Evolutionary conservation across 495 filamentous ascomycete genomes (phyloP).

Genomic region (Aspergillus sclerotioniger): DNA sequence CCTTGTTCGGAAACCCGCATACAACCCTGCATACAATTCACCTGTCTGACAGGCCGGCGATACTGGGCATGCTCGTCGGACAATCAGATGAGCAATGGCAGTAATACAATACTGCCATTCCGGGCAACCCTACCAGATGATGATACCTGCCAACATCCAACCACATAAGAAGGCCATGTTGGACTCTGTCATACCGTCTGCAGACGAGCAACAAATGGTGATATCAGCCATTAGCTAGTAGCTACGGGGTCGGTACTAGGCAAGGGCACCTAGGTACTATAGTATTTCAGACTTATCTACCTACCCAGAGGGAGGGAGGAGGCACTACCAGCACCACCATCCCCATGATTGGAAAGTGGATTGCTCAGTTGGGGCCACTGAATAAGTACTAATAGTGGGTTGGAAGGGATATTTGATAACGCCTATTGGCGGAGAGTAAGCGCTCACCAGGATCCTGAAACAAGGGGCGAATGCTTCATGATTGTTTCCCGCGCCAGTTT

Average conservation of each 20-base stretch:
- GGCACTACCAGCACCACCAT: not conserved
- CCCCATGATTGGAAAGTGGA: slow-evolving; percentile 1
- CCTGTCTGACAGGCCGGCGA: not conserved
- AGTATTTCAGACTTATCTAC: too few species aligned
- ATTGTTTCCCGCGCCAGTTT: slow-evolving; percentile 28
- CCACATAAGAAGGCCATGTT: not conserved
- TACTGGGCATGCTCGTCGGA: not conserved
- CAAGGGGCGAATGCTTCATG: slow-evolving; percentile 29
- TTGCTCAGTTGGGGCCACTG: not conserved
- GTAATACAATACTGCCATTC: not conserved
- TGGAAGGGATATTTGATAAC: not conserved
- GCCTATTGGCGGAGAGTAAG: slow-evolving; percentile 19
- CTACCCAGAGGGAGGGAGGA: not conserved
- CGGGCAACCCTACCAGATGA: not conserved
- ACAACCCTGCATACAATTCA: not conserved
- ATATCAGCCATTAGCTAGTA: not conserved
- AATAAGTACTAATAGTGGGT: not conserved
- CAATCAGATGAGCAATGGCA: not conserved
- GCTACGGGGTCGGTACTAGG: too few species aligned
- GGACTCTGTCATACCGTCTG: not conserved
- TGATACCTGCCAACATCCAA: not conserved
- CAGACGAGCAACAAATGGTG: not conserved
- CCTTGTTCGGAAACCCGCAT: slow-evolving; percentile 1
- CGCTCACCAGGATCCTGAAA: slow-evolving; percentile 25
- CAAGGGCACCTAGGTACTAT: too few species aligned